A percentile compares a stretch with the other conserved stretches of the same genome.
Conservation (phyloP, 768 basidiomycete genomes). For the Cystofilobasidium capitatum region DNA sequence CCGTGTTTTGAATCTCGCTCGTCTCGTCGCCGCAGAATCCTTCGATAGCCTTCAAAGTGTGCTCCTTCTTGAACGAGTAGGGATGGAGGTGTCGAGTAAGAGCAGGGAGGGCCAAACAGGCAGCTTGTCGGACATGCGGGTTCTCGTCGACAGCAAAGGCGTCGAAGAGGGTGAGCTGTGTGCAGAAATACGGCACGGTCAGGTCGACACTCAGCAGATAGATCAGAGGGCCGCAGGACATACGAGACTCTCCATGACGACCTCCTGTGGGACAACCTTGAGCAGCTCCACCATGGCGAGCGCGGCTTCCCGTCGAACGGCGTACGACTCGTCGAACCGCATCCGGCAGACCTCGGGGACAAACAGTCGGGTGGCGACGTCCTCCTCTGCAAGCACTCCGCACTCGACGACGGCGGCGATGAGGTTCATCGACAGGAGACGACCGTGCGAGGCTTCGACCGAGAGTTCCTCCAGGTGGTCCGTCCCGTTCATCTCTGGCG, state of each 20-base stretch:
- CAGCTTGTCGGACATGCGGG: slow-evolving; percentile 80
- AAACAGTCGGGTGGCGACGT: slow-evolving; percentile 26
- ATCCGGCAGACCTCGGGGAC: slow-evolving; percentile 33
- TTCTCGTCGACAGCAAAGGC: slow-evolving; percentile 55
- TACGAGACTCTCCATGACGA: slow-evolving; percentile 45
- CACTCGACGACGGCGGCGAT: slow-evolving; percentile 72
- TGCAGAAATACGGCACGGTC: not conserved
- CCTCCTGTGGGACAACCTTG: slow-evolving; percentile 69
- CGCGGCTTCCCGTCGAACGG: slow-evolving; percentile 75
- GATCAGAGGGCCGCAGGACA: slow-evolving; percentile 2
- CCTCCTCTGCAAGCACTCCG: slow-evolving; percentile 24
- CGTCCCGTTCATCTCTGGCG: slow-evolving; percentile 2
- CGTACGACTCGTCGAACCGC: slow-evolving; percentile 43
- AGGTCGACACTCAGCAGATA: too few species aligned
- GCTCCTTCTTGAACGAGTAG: slow-evolving; percentile 49
- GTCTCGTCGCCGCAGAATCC: slow-evolving; percentile 57
- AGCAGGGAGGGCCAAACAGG: slow-evolving; percentile 73
- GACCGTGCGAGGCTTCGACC: slow-evolving; percentile 43
- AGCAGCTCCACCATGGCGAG: slow-evolving; percentile 81
- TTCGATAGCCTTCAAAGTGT: slow-evolving; percentile 58
- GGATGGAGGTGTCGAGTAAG: slow-evolving; percentile 57
- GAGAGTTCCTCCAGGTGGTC: slow-evolving; percentile 17
- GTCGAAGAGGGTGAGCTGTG: slow-evolving; percentile 71
- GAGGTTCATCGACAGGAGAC: slow-evolving; percentile 83
- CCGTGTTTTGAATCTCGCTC: slow-evolving; percentile 61